Base-by-base conservation (phyloP, 345 rosid genomes). In the Microthlaspi erraticum region DNA sequence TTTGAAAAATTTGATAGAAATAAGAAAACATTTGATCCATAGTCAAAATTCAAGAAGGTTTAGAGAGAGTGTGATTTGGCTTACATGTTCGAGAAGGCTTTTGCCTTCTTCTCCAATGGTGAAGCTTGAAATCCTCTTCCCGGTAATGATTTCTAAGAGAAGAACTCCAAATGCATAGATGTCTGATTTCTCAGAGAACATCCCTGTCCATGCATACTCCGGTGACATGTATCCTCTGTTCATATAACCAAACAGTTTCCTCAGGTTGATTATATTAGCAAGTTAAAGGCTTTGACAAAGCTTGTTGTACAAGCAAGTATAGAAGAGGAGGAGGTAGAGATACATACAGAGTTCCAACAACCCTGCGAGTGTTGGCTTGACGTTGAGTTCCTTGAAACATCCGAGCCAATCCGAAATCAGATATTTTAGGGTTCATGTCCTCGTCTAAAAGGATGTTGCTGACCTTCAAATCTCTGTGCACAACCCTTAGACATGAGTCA, bases 161-260 rank as follows among this genome's bases (percentile, higher is more conserved):
- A 91, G 20, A n/a, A 89, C 90, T 19, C 96, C 88, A 4, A 83
- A 89, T 20, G 90, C 87, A 9, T 80, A 89, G 1, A 89, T 85
- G 46, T 91, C 93, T 0, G 96, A 89, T 72, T 92, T 89, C 16
- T 77, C 69, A 0, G 96, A 92, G 71, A 87, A 89, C 42, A 69
- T 55, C 0, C 92, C 92, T 32, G 67, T 73, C 91, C 86, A 77
- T 9, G 92, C 94, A 48, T 92, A 85, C 49, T 91, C 90, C 1
- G 92, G 93, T 1, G 97, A 81, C 93, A 87, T 89, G 41, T 87
- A 91, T 31, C 96, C 90, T 50, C 96, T 86, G 79, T 43, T 59
- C 62, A 66, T 66, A 18, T 9, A 18, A 33, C 19, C 61, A 73
- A 48, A 58, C 12, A 18, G 8, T 18, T 18, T 17, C 2, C 2